A percentile compares a stretch with the other conserved stretches of the same genome.
phyloP scores from a whole-genome alignment of 306 rosid species.

The Lagenaria siceraria region DNA sequence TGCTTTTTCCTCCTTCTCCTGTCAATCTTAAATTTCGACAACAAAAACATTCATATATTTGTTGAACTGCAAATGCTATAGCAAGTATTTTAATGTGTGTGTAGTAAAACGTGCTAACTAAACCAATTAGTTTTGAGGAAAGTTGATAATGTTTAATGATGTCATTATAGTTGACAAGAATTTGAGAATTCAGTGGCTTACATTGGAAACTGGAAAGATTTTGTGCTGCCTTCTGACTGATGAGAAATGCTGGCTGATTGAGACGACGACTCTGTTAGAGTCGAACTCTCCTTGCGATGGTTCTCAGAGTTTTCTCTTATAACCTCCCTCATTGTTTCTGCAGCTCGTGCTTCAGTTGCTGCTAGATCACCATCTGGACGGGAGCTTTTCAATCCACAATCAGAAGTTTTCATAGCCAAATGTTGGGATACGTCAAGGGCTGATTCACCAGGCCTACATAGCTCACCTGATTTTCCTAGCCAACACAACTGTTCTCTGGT shows the following conservation, averaged over 20 bases:
- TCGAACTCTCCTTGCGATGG: not conserved
- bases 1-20: conserved; percentile 30
- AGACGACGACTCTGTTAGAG: not conserved
- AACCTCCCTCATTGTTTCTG: conserved; percentile 68
- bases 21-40: conserved; percentile 27
- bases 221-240: conserved; percentile 29
- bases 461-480: conserved; percentile 38
- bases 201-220: conserved; percentile 64
- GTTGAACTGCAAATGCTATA: not conserved
- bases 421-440: conserved; percentile 15
- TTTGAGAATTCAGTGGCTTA: conserved; percentile 21
- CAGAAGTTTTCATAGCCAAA: conserved; percentile 19
- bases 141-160: not conserved
- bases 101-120: not conserved
- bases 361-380: conserved; percentile 5
- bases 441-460: conserved; percentile 26
- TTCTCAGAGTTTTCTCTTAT: conserved; percentile 40
- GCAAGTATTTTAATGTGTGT: not conserved
- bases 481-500: conserved; percentile 33
- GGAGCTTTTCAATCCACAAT: conserved; percentile 13
- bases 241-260: conserved; percentile 19
- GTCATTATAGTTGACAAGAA: not conserved
- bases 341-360: conserved; percentile 47
- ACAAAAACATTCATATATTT: not conserved
- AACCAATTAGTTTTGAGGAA: not conserved